Percentiles rank a stretch among this genome's conserved stretches.
phyloP scores from a whole-genome alignment of 805 yeast species.

The Zygotorulaspora chibaensis region DNA sequence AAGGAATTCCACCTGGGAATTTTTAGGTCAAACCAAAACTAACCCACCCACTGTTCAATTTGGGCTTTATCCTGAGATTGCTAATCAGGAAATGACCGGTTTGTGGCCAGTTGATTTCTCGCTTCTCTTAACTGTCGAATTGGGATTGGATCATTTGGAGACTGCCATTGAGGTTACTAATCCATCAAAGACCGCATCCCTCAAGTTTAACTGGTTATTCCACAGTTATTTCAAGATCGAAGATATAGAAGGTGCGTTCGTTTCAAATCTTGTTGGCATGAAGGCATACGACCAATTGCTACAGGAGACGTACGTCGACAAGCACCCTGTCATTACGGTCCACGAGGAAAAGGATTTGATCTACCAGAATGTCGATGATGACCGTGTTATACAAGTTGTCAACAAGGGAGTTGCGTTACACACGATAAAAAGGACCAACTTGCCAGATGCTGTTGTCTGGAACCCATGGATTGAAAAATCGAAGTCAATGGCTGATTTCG shows the following conservation, averaged over 20 bases:
- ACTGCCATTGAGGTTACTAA: slow-evolving; percentile 77
- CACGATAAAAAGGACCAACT: slow-evolving; percentile 58
- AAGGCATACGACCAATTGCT: slow-evolving; percentile 72
- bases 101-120: slow-evolving; percentile 65
- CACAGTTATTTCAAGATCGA: slow-evolving; percentile 78
- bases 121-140: slow-evolving; percentile 60
- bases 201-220: slow-evolving; percentile 91
- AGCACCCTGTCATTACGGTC: slow-evolving; percentile 69
- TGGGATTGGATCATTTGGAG: slow-evolving; percentile 53
- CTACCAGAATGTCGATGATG: slow-evolving; percentile 56
- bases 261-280: slow-evolving; percentile 73
- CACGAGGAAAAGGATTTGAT: slow-evolving; percentile 82
- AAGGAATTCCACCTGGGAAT: slow-evolving; percentile 87
- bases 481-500: slow-evolving; percentile 80
- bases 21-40: slow-evolving; percentile 75
- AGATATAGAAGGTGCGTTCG: slow-evolving; percentile 73
- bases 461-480: slow-evolving; percentile 92
- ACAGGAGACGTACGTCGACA: slow-evolving; percentile 57
- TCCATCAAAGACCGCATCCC: slow-evolving; percentile 47
- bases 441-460: slow-evolving; percentile 84
- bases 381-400: slow-evolving; percentile 60
- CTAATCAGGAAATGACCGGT: slow-evolving; percentile 64
- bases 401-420: slow-evolving; percentile 67
- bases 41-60: slow-evolving; percentile 79
- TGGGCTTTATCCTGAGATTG: slow-evolving; percentile 83